Conservation (phyloP, 805 yeast species). For the Pichia occidentalis region DNA sequence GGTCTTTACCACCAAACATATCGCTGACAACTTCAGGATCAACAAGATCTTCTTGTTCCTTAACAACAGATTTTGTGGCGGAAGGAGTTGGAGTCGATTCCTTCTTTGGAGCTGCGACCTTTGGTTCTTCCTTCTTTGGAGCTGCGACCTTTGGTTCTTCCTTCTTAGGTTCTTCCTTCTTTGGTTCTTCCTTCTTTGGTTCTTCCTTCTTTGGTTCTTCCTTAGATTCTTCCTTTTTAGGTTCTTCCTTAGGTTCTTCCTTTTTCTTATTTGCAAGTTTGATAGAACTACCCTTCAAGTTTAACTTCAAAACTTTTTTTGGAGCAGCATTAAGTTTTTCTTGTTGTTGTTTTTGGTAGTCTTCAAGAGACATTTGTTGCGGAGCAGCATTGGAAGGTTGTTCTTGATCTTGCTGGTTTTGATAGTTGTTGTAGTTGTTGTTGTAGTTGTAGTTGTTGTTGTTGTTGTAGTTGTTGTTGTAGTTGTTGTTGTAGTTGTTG, state of each 20-base stretch:
- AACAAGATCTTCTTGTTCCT: conserved; percentile 72
- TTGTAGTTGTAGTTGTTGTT: conserved; percentile 6
- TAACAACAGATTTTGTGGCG: conserved; percentile 29
- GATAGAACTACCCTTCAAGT: conserved; percentile 52
- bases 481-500: conserved; percentile 17
- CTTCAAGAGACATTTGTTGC: conserved; percentile 72
- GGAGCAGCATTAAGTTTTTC: conserved; percentile 42
- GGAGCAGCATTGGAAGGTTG: conserved; percentile 21
- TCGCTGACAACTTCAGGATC: conserved; percentile 87
- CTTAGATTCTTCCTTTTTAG: conserved; percentile 15
- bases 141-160: conserved; percentile 18
- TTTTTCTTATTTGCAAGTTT: conserved; percentile 37
- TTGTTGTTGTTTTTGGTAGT: conserved; percentile 64
- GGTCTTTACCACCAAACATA: conserved; percentile 96
- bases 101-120: conserved; percentile 27
- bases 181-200: conserved; percentile 28
- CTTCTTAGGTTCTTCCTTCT: conserved; percentile 26
- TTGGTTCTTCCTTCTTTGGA: conserved; percentile 25
- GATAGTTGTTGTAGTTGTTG: conserved; percentile 16
- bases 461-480: conserved; percentile 4
- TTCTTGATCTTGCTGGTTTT: conserved; percentile 14
- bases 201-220: conserved; percentile 26
- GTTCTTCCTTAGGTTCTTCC: conserved; percentile 29
- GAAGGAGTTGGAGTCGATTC: conserved; percentile 9
- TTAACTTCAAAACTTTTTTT: conserved; percentile 55